Percentiles rank a stretch among this genome's conserved stretches.
These are phyloP conservation scores for Aspergillus sojae DNA, from an alignment of 2,329 filamentous ascomycete species.

Conservation along the genomic window DNA sequence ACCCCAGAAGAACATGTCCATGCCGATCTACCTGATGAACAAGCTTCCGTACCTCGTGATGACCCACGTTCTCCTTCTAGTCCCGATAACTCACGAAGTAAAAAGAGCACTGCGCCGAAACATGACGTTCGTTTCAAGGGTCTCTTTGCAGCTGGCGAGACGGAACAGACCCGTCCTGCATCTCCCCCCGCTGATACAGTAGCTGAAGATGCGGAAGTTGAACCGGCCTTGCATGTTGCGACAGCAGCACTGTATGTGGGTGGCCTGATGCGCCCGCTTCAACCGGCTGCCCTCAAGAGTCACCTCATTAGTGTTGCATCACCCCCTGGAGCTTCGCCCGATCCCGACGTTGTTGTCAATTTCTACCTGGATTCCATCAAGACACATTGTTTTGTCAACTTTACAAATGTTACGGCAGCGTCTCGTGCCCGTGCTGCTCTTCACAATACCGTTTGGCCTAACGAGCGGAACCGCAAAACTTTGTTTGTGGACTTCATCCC, in stretches of 20 bases:
- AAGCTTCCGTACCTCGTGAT: constrained; percentile 16
- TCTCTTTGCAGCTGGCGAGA: constrained; percentile 43
- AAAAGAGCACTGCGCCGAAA: constrained; percentile 30
- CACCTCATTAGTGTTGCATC: constrained; percentile 72
- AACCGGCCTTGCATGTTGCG: constrained; percentile 68
- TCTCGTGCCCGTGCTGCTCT: constrained; percentile 74
- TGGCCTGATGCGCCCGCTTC: constrained; percentile 85
- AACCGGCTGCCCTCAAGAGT: constrained; percentile 65
- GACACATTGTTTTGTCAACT: constrained; percentile 82
- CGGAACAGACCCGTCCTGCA: constrained; percentile 27
- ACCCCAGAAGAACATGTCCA: constrained; percentile 10
- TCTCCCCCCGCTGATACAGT: constrained; percentile 29
- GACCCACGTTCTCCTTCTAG: constrained; percentile 11
- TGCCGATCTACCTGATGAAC: constrained; percentile 22
- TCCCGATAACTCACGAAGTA: constrained; percentile 12
- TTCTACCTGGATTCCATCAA: constrained; percentile 84
- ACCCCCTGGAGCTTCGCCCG: constrained; percentile 53
- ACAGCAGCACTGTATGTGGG: constrained; percentile 84
- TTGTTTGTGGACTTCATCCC: constrained; percentile 92
- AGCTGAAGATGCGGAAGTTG: constrained; percentile 44
- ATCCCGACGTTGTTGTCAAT: constrained; percentile 61
- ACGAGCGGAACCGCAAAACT: constrained; percentile 79
- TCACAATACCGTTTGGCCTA: constrained; percentile 81
- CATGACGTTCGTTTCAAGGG: constrained; percentile 53
- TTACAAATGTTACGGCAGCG: constrained; percentile 70